A percentile compares a stretch with the other conserved stretches of the same genome.
Conservation (phyloP, 768 basidiomycete genomes). For the Boletus patriciae region DNA sequence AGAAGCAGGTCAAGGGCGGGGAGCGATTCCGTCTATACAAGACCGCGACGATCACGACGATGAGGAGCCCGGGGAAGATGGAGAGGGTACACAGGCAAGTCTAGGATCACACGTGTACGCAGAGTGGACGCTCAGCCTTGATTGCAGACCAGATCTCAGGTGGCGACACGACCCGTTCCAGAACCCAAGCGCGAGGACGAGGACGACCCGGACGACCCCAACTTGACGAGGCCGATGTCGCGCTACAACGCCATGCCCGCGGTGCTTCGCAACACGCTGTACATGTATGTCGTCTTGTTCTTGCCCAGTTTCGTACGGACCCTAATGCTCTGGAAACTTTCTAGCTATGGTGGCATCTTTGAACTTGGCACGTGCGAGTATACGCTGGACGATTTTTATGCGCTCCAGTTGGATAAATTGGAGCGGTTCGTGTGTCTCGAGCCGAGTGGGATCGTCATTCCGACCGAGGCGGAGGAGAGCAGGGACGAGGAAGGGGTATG, state of each 20-base stretch:
- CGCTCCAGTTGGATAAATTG: constrained; percentile 79
- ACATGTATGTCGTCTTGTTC: constrained; percentile 60
- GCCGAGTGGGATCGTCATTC: constrained; percentile 59
- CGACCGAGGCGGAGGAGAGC: constrained; percentile 58
- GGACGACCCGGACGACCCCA: constrained; percentile 63
- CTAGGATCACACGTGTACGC: background rate
- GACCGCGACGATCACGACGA: constrained; percentile 7
- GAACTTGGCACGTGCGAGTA: constrained; percentile 83
- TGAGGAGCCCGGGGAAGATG: constrained; percentile 23
- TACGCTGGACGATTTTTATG: constrained; percentile 86
- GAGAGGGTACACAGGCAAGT: constrained; percentile 12
- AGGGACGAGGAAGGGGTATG: constrained; percentile 64
- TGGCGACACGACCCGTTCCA: background rate
- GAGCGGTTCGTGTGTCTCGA: constrained; percentile 76
- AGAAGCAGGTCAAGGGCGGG: constrained; percentile 37
- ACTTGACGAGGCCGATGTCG: constrained; percentile 59
- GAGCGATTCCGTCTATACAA: background rate
- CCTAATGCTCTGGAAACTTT: background rate
- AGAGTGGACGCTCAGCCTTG: background rate
- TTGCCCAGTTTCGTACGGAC: background rate
- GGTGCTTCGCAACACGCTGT: constrained; percentile 79
- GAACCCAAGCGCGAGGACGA: constrained; percentile 31
- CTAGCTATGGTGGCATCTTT: constrained; percentile 85
- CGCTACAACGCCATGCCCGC: constrained; percentile 90
- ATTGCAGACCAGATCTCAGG: background rate